A percentile compares a stretch with the other conserved stretches of the same genome.
Evolutionary conservation across 2,329 filamentous ascomycete species (phyloP).

Genomic region (Arthrinium puccinioides): DNA sequence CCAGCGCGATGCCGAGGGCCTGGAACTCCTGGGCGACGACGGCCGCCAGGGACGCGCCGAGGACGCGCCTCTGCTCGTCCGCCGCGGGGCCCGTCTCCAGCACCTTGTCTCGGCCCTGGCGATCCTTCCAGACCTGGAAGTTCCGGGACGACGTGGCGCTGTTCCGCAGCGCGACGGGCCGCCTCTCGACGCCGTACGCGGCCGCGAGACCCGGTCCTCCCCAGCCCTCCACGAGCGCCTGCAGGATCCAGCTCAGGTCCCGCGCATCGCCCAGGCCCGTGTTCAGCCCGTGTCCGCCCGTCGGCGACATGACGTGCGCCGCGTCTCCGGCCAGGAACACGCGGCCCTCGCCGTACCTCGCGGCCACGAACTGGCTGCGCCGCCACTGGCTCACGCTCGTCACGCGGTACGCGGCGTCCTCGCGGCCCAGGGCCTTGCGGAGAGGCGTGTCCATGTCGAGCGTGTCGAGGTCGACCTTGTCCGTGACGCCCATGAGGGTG

Average conservation of each 20-base stretch:
- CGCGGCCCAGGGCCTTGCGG: conserved; percentile 21
- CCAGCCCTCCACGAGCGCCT: conserved; percentile 19
- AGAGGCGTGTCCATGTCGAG: conserved; percentile 28
- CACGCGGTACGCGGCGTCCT: conserved; percentile 24
- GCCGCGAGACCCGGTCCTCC: conserved; percentile 19
- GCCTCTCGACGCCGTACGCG: conserved; percentile 31
- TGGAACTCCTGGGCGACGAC: too few relatives aligned
- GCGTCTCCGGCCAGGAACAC: conserved; percentile 6
- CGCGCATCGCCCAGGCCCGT: conserved; percentile 27
- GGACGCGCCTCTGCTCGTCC: too few relatives aligned
- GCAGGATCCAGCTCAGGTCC: conserved; percentile 35
- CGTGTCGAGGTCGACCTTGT: conserved; percentile 13
- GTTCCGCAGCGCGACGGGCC: conserved; percentile 25
- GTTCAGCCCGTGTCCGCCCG: conserved; percentile 2
- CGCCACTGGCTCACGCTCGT: background rate
- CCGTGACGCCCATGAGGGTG: background rate
- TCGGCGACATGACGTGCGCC: conserved; percentile 1
- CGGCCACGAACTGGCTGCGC: background rate
- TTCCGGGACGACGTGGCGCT: too few relatives aligned
- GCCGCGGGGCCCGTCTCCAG: too few relatives aligned
- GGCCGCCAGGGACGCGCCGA: too few relatives aligned
- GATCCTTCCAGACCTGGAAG: too few relatives aligned
- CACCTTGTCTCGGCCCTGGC: too few relatives aligned
- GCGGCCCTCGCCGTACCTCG: background rate
- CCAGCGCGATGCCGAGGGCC: too few relatives aligned